Evolutionary conservation across 1,284 basidiomycete genomes (phyloP), one percentile per base, ranked within the genome.

Genomic region (Anthracocystis walkeri): DNA sequence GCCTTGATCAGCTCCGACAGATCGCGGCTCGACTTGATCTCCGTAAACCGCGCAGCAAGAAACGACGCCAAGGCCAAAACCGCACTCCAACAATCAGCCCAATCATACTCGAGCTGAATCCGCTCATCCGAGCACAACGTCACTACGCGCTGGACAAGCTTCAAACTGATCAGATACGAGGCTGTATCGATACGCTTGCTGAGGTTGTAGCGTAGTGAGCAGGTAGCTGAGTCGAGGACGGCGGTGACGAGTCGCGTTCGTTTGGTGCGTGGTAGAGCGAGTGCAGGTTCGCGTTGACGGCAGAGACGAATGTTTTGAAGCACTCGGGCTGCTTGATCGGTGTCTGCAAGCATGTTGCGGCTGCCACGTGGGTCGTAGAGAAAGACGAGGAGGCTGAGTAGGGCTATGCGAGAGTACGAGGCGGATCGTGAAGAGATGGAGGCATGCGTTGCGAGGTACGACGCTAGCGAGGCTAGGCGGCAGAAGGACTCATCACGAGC

Each of bases 161-260:
- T 69, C n/a, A 82, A 42, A 14, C 73, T 65, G 25, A 79, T 67
- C 23, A 79, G 64, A 48, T 80, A 77, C 12, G 65, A 59, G 0
- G 69, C 62, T 2, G 63, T 58, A 42, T 83, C 81, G 33, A 82
- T 65, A 3, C 73, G 67, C 58, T 81, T 82, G 52, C 79, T 75
- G 41, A 81, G 77, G 54, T 83, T 83, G 73, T 81, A 80, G 27
- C 78, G 72, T 14, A 82, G 40, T 20, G 68, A 81, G 46, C 78
- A 71, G 14, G 71, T 70, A 25, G 70, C 72, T 0, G 69, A 62
- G 56, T 82, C 79, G 7, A 83, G 75, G 6, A 77, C 62, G 33
- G 56, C 59, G 7, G 80, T 74, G 27, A 82, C 46, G n/a, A 82
- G 69, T 10, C 79, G 71, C 1, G 41, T 61, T 25, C 78, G 76